A percentile compares a stretch with the other conserved stretches of the same genome.
Evolutionary conservation across 257 asterid genomes (phyloP).

Genomic region (Phtheirospermum japonicum): DNA sequence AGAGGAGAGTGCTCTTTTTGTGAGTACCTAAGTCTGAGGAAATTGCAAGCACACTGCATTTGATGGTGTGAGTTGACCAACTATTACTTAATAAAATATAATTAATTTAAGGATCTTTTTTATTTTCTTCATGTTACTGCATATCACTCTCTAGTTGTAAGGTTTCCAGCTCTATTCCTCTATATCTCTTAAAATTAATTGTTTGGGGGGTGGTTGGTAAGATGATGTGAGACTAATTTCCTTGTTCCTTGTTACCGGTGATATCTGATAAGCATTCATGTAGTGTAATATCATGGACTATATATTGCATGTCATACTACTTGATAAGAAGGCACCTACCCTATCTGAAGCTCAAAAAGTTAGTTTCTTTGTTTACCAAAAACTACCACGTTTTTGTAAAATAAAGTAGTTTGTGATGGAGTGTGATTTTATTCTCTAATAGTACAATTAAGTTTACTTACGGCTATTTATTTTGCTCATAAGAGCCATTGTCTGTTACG

Average conservation of each 20-base stretch:
- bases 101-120: background rate
- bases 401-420: background rate
- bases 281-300: background rate
- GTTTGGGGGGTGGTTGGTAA: background rate
- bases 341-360: background rate
- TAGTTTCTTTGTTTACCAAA: background rate
- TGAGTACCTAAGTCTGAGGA: slow-evolving; percentile 32
- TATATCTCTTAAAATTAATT: background rate
- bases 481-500: background rate
- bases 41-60: too few relatives aligned
- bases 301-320: background rate
- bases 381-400: background rate
- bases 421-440: too few relatives aligned
- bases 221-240: slow-evolving; percentile 2
- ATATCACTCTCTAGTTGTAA: background rate
- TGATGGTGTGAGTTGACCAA: slow-evolving; percentile 27
- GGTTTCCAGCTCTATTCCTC: background rate
- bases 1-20: slow-evolving; percentile 31
- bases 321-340: background rate
- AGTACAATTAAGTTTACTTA: background rate
- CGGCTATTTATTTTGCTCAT: background rate
- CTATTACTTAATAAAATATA: slow-evolving; percentile 5
- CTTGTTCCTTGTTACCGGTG: background rate
- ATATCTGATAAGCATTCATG: background rate
- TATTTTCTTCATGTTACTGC: too few relatives aligned